Evolutionary conservation across 495 filamentous ascomycete species (phyloP).

Genomic region (Sphaerosporella brunnea): DNA sequence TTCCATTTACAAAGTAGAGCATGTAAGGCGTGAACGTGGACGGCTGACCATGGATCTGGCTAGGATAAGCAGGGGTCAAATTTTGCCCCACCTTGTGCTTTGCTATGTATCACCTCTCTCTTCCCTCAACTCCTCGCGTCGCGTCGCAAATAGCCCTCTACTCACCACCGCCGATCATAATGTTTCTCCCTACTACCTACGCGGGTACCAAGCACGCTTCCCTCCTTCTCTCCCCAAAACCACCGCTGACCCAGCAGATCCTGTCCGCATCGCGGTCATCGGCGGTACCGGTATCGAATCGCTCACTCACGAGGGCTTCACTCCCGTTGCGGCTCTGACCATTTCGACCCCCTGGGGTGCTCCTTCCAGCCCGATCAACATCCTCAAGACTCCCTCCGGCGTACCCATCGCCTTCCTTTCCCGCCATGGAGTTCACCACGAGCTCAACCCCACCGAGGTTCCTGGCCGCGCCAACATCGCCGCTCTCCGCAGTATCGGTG

Average conservation of each 20-base stretch:
- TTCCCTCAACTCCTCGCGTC: too few species aligned
- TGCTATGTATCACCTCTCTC: too few species aligned
- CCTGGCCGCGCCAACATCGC: conserved; percentile 87
- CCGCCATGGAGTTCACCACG: conserved; percentile 74
- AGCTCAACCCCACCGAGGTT: conserved; percentile 82
- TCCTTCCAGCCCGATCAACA: conserved; percentile 75
- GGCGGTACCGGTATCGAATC: conserved; percentile 78
- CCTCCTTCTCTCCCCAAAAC: not conserved
- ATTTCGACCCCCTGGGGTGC: conserved; percentile 75
- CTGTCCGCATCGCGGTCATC: conserved; percentile 84
- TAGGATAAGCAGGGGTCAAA: too few species aligned
- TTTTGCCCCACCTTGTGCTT: too few species aligned
- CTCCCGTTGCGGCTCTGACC: conserved; percentile 55
- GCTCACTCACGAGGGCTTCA: conserved; percentile 51
- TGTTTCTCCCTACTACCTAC: conserved; percentile 1
- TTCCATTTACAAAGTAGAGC: too few species aligned
- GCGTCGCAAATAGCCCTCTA: too few species aligned
- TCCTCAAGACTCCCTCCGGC: conserved; percentile 63
- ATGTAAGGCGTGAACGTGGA: too few species aligned
- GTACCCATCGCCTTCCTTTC: conserved; percentile 83
- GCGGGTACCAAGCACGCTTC: not conserved
- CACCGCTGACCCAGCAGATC: conserved; percentile 27
- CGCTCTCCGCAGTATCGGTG: conserved; percentile 73
- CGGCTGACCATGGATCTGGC: too few species aligned
- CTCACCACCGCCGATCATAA: not conserved